Percentiles rank a stretch among this genome's conserved stretches.
Conservation (phyloP, 2,329 filamentous ascomycete genomes). For the Diaporthe sp. region DNA sequence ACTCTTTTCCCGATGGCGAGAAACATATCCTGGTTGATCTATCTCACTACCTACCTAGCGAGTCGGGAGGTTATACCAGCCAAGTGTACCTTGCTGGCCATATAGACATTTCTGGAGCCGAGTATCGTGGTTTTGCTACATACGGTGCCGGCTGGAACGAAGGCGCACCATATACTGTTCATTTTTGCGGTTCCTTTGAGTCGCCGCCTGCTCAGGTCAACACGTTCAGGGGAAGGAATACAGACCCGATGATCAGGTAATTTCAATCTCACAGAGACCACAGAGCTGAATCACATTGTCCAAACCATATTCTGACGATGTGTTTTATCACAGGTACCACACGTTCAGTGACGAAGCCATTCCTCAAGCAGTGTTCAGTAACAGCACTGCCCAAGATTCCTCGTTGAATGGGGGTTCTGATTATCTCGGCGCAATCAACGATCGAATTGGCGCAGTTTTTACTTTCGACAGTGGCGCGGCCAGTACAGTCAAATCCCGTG, state of each 20-base stretch:
- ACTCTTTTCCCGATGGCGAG: conserved; percentile 61
- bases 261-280: conserved; percentile 58
- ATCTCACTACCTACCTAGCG: conserved; percentile 62
- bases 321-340: conserved; percentile 3
- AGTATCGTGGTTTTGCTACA: conserved; percentile 61
- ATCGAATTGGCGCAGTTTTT: conserved; percentile 67
- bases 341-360: conserved; percentile 33
- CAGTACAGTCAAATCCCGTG: conserved; percentile 60
- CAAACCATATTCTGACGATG: conserved; percentile 43
- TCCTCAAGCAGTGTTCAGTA: conserved; percentile 34
- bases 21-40: conserved; percentile 61
- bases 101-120: conserved; percentile 48
- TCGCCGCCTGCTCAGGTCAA: conserved; percentile 50
- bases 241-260: conserved; percentile 56
- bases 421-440: conserved; percentile 45
- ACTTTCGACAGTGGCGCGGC: conserved; percentile 55
- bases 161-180: conserved; percentile 58
- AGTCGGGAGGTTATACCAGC: conserved; percentile 58
- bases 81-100: conserved; percentile 55
- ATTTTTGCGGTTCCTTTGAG: conserved; percentile 60
- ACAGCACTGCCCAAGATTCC: background rate
- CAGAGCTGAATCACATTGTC: conserved; percentile 68
- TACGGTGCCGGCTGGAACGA: conserved; percentile 62
- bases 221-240: conserved; percentile 60
- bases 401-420: conserved; percentile 48